These are phyloP conservation scores for Exophiala oligosperma DNA, from an alignment of 2,329 filamentous ascomycete species.

Conservation along the genomic window DNA sequence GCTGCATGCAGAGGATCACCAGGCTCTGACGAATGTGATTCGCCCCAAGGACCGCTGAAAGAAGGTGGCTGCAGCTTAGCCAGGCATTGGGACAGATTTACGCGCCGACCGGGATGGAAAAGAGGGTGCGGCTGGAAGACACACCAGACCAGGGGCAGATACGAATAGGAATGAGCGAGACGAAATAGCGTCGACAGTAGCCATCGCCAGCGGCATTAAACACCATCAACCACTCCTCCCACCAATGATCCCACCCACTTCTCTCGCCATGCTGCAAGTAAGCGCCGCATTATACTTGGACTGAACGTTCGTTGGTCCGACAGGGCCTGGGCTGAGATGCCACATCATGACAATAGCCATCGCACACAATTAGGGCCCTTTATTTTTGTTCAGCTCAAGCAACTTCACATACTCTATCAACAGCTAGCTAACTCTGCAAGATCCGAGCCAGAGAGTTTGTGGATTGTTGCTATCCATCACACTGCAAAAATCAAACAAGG, in stretches of 20 bases:
- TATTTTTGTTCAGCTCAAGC: background rate
- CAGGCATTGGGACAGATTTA: conserved; percentile 7
- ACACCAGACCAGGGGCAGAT: background rate
- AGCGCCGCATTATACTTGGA: conserved; percentile 11
- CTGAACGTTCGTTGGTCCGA: background rate
- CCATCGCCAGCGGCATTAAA: background rate
- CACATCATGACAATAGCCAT: background rate
- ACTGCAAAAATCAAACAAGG: background rate
- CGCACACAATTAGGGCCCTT: too few relatives aligned
- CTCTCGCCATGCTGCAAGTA: conserved; percentile 16
- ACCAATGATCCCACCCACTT: background rate
- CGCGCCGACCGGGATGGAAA: conserved; percentile 22
- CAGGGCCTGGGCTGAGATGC: background rate
- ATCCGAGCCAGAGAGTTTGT: background rate
- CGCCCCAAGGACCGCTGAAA: background rate
- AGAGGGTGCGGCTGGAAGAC: conserved; percentile 19
- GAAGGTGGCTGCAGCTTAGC: conserved; percentile 1
- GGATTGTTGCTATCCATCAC: background rate
- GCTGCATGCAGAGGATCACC: conserved; percentile 21
- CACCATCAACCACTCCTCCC: background rate
- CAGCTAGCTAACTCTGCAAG: background rate
- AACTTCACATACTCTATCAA: background rate
- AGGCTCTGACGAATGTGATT: conserved; percentile 6
- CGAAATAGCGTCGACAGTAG: background rate
- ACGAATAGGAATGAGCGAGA: background rate